Conservation (phyloP, 2,329 filamentous ascomycete genomes). For the Tolypocladium inflatum region DNA sequence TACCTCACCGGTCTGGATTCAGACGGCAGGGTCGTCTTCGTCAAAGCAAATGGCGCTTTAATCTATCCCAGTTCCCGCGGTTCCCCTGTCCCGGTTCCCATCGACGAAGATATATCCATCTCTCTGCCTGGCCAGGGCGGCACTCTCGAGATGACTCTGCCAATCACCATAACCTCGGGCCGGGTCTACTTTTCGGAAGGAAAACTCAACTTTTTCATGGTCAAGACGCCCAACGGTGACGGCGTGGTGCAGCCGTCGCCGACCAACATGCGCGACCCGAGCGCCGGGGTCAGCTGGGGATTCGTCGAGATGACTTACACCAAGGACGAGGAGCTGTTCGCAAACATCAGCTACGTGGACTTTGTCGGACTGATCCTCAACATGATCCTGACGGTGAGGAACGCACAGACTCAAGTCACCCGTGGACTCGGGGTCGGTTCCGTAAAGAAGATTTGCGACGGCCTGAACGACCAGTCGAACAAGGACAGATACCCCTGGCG, state of each 20-base stretch:
- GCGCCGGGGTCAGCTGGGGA: slow-evolving; percentile 34
- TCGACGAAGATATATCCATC: slow-evolving; percentile 32
- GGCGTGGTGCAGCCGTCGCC: slow-evolving; percentile 39
- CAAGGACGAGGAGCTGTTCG: slow-evolving; percentile 26
- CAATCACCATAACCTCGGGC: slow-evolving; percentile 28
- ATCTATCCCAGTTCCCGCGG: slow-evolving; percentile 31
- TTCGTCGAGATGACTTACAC: slow-evolving; percentile 40
- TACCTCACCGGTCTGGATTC: slow-evolving; percentile 36
- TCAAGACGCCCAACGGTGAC: slow-evolving; percentile 18
- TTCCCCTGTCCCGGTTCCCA: slow-evolving; percentile 22
- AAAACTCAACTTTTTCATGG: slow-evolving; percentile 31
- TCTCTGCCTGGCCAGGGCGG: slow-evolving; percentile 26
- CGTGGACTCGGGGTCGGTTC: slow-evolving; percentile 27
- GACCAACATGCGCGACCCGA: slow-evolving; percentile 32
- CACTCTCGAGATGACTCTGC: slow-evolving; percentile 27
- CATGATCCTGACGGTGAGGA: slow-evolving; percentile 30
- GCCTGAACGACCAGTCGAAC: slow-evolving; percentile 24
- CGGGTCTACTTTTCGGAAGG: slow-evolving; percentile 37
- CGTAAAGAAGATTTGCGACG: slow-evolving; percentile 29
- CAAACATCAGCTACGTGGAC: slow-evolving; percentile 43
- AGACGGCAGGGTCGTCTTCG: slow-evolving; percentile 29
- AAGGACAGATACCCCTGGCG: slow-evolving; percentile 33
- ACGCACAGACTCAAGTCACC: slow-evolving; percentile 24
- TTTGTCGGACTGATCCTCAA: slow-evolving; percentile 42
- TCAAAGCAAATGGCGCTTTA: slow-evolving; percentile 28